Base-by-base conservation (phyloP, 2,329 filamentous ascomycete genomes). In the Ophiostoma angusticollis region DNA sequence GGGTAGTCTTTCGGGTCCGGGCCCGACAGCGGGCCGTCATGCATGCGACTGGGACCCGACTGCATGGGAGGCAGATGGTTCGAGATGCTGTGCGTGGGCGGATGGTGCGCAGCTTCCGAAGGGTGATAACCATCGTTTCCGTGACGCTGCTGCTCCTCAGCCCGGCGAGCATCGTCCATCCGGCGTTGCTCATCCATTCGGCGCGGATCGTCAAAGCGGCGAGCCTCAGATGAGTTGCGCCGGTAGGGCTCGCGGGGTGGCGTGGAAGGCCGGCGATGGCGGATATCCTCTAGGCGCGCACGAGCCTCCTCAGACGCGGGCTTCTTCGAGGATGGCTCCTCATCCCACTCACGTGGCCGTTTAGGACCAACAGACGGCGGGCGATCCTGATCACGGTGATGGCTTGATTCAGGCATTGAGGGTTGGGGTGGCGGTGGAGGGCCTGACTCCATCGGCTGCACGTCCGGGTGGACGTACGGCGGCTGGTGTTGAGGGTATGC, bases 291-390 rank as follows among this genome's bases (percentile, higher is more conserved):
- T 48, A 95, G 68, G 39, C 85, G 82, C 42, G 84, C 84, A 31
- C 89, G 79, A 47, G 73, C 85, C 58, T 95, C 87, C 5, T 96
- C 89, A 28, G 78, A 93, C 9, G 84, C 80, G 45, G 83, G 77
- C 64, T 95, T 95, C 65, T 95, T 93, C 31, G 70, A 68, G 4
- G 77, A 63, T 17, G 74, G 64, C 25, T 93, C 85, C 25, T 89
- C 81, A 49, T 96, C 91, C 87, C 91, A 95, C 53, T 96, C 91
- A 35, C 87, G 79, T 57, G 78, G 72, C 42, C 91, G 76, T 69
- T 98, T 98, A 41, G 80, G 76, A 4, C 73, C 74, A 9, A 84
- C 81, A 27, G 85, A 93, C 1, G 80, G 62, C 14, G 86, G 84
- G n/a, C 86, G 74, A 40, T 93, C 81, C 45, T 67, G 70, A 39